Conservation (phyloP, 345 rosid species). For the Salix dunnii region DNA sequence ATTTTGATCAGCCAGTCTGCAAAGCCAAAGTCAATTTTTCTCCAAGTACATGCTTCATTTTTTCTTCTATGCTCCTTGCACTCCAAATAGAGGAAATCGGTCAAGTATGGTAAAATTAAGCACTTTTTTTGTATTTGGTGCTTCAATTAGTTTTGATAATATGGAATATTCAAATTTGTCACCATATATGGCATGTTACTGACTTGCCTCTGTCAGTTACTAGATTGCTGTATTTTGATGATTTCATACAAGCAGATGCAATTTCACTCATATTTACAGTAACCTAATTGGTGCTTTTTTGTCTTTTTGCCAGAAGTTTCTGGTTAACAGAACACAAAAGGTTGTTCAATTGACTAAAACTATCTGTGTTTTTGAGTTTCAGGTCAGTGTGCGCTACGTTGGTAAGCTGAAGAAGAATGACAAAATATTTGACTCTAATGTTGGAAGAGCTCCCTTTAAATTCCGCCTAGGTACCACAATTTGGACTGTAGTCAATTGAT, state of each 20-base stretch:
- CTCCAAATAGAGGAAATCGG: neutral
- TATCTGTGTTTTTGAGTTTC: conserved; percentile 27
- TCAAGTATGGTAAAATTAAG: neutral
- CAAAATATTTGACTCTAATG: conserved; percentile 78
- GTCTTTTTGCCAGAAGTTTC: neutral
- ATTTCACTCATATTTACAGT: neutral
- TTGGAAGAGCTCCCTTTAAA: conserved; percentile 68
- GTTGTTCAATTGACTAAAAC: neutral
- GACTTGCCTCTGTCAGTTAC: neutral
- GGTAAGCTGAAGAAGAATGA: conserved; percentile 95
- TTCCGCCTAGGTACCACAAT: conserved; percentile 69
- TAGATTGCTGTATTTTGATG: neutral
- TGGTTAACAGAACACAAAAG: neutral
- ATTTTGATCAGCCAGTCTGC: neutral
- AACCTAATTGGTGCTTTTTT: neutral
- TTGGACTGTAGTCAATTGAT: conserved; percentile 1
- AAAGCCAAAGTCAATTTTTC: neutral
- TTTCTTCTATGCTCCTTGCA: neutral
- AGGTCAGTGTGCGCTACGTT: conserved; percentile 74
- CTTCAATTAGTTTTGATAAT: neutral
- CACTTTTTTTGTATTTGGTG: neutral
- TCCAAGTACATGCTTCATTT: neutral
- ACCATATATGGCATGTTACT: neutral
- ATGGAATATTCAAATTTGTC: neutral
- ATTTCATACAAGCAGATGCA: neutral